phyloP scores from a whole-genome alignment of 306 rosid genomes.

The Calophaca sinica region DNA sequence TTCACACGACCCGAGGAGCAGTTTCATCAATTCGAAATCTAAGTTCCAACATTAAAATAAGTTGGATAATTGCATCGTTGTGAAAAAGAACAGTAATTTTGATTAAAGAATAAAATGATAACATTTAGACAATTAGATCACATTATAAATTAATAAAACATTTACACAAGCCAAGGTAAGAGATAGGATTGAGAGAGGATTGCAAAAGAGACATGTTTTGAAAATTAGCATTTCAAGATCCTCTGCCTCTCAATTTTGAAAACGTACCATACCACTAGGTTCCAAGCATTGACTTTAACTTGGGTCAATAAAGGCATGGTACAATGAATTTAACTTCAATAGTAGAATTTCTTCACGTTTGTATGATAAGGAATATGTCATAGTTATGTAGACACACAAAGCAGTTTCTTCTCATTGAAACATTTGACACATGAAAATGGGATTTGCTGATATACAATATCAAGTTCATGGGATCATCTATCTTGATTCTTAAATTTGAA shows the following conservation, averaged over 20 bases:
- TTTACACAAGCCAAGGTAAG: slow-evolving; percentile 10
- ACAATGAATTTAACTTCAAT: slow-evolving; percentile 16
- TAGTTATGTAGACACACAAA: not conserved
- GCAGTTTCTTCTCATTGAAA: slow-evolving; percentile 19
- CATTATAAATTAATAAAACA: slow-evolving; percentile 15
- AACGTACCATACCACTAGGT: not conserved
- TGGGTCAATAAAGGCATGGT: not conserved
- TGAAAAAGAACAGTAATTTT: not conserved
- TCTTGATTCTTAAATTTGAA: not conserved
- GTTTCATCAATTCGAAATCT: slow-evolving; percentile 30
- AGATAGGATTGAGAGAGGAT: not conserved
- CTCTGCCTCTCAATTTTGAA: not conserved
- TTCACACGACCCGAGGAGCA: slow-evolving; percentile 27
- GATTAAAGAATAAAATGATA: slow-evolving; percentile 15
- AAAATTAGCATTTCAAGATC: slow-evolving; percentile 34
- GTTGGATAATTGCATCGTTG: slow-evolving; percentile 12
- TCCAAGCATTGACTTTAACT: slow-evolving; percentile 2
- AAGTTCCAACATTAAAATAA: slow-evolving; percentile 14
- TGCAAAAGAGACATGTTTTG: slow-evolving; percentile 1
- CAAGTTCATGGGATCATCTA: slow-evolving; percentile 22
- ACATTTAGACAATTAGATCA: slow-evolving; percentile 20
- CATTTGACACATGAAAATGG: slow-evolving; percentile 18
- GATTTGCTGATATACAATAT: not conserved
- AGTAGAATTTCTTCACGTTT: not conserved
- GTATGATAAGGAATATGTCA: slow-evolving; percentile 3